phyloP scores from a whole-genome alignment of 2,329 filamentous ascomycete species.

The Exophiala sp. region DNA sequence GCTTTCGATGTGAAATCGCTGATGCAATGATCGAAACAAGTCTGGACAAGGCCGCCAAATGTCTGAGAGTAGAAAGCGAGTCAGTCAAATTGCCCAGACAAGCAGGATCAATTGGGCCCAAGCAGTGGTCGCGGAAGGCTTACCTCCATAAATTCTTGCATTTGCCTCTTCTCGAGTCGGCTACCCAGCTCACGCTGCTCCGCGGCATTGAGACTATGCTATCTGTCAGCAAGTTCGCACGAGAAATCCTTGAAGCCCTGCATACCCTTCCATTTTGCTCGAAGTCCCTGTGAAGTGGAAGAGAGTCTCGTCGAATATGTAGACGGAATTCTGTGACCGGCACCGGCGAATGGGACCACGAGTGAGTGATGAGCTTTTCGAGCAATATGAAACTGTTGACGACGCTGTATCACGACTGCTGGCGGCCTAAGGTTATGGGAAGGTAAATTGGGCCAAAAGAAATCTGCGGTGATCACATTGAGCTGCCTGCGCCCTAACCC shows the following conservation, averaged over 20 bases:
- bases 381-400: no score
- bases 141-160: constrained; percentile 98
- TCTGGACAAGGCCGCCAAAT: constrained; percentile 55
- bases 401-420: not conserved
- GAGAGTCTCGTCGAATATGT: not conserved
- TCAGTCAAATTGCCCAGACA: constrained; percentile 8
- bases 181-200: constrained; percentile 90
- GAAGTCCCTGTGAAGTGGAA: not conserved
- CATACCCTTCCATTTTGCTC: constrained; percentile 24
- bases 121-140: constrained; percentile 37
- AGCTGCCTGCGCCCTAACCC: not conserved
- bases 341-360: no score
- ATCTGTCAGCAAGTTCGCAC: not conserved
- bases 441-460: not conserved
- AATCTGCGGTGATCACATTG: not conserved
- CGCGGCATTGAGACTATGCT: constrained; percentile 59
- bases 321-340: no score
- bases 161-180: constrained; percentile 95
- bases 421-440: not conserved
- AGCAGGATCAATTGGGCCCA: constrained; percentile 4
- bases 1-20: constrained; percentile 98
- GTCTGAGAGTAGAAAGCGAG: constrained; percentile 42
- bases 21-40: constrained; percentile 93
- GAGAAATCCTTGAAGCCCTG: not conserved
- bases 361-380: no score